A percentile compares a stretch with the other conserved stretches of the same genome.
Evolutionary conservation across 129 eudicot genomes (phyloP).

Genomic region (Scalesia atractyloides): DNA sequence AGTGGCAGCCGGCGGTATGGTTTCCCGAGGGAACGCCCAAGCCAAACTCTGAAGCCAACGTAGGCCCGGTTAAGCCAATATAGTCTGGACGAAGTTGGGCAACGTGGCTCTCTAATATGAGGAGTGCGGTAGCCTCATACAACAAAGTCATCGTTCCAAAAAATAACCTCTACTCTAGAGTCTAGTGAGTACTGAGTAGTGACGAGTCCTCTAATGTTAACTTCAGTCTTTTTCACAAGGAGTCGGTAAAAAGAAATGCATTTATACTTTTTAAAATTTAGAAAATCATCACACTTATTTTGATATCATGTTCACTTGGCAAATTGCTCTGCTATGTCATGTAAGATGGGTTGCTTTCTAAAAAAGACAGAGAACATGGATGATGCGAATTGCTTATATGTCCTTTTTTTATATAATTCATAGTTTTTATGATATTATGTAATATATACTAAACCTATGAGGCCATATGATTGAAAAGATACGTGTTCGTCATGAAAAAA

Average conservation of each 20-base stretch:
- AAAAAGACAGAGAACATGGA: slow-evolving; percentile 11
- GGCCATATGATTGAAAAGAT: background rate
- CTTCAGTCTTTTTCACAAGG: no score
- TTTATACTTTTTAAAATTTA: background rate
- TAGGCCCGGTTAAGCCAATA: no score
- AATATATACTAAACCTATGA: background rate
- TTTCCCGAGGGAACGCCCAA: no score
- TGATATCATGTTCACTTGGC: background rate
- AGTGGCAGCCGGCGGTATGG: no score
- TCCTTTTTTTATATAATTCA: background rate
- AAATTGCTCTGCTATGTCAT: background rate
- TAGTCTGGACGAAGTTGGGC: no score
- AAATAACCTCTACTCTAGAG: no score
- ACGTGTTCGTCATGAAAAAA: background rate
- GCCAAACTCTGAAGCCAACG: no score
- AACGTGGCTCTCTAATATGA: no score
- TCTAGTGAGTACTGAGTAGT: no score
- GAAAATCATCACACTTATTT: background rate
- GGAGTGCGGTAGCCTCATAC: no score
- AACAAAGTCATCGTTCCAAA: no score
- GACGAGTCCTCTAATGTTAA: no score
- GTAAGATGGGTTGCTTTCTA: background rate
- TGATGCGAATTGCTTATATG: background rate
- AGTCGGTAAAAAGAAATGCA: background rate
- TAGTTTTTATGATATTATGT: background rate